Base-by-base conservation (phyloP, 192 early-diverging fungal species). In the Rhizophagus prolifer region DNA sequence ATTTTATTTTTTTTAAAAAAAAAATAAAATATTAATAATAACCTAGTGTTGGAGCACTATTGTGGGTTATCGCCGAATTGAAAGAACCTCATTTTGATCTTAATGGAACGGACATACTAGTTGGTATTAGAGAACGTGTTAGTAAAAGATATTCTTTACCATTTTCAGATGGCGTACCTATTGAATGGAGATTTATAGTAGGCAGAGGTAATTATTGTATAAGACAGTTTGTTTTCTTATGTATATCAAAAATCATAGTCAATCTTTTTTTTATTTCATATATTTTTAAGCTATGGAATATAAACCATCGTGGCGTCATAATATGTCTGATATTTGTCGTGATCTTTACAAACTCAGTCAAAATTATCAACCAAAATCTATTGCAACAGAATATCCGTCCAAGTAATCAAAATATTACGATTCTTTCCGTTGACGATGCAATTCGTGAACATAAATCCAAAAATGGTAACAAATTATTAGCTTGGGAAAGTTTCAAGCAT, bases 11-110 rank as follows among this genome's bases (percentile, higher is more conserved):
- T 26, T 58, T 25, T 58, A 2, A 31, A 31, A 31, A 31, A 31
- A 31, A 31, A 31, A 31, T 3, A 31, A 31, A 31, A 2, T 31
- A 2, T 31, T 31, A 31, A 31, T 31, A 2, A 2, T 31, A 2
- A 28, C 59, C 0, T 59, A 72, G 71, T 13, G 12, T 72, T 9
- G 54, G 71, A 41, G 14, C 26, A 23, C 8, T 72, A n/a, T 28
- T 72, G 9, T 72, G 71, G 71, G 71, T 60, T 38, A 72, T 72
- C 5, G 54, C 71, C 4, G 71, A 72, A 31, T 12, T 13, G 19
- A 58, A 59, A 31, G 16, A 16, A 54, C 71, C 71, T 12, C 30
- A 34, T 70, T 70, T 6, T 10, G 38, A 36, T 6, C 10, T 19
- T 47, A 25, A 30, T 44, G 14, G 25, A 34, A 14, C 1, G 7